Conservation (phyloP, 331 rosid genomes). For the Prunus yedoensis region DNA sequence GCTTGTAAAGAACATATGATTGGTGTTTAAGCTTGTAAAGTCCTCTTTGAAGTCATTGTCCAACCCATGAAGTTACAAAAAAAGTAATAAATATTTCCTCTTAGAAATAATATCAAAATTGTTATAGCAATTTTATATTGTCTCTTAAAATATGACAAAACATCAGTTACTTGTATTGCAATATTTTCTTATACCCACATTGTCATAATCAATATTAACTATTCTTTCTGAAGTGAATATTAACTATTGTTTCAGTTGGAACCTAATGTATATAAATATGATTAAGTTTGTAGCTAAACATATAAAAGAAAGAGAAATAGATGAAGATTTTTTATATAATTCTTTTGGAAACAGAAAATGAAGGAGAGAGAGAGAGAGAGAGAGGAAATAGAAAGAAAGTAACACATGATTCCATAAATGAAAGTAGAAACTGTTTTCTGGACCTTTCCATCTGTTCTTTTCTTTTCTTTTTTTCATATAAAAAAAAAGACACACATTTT, state of each 20-base stretch:
- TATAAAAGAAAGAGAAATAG: not conserved
- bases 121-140: not conserved
- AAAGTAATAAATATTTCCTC: not conserved
- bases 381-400: not conserved
- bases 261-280: not conserved
- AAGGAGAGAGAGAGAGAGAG: not conserved
- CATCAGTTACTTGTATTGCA: not conserved
- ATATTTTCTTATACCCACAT: not conserved
- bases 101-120: not conserved
- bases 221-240: too few species aligned
- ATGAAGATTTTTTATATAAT: not conserved
- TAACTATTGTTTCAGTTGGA: too few species aligned
- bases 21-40: not conserved
- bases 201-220: too few species aligned
- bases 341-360: not conserved
- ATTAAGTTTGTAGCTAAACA: not conserved
- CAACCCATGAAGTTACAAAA: not conserved
- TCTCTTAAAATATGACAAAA: not conserved
- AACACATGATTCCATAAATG: slow-evolving; percentile 11
- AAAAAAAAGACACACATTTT: not conserved
- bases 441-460: slow-evolving; percentile 14
- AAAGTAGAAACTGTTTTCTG: slow-evolving; percentile 17
- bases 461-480: too few species aligned
- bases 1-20: not conserved
- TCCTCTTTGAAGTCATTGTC: not conserved